These are phyloP conservation scores for Diutina sp. DNA, from an alignment of 1,139 yeast genomes.

Conservation along the genomic window DNA sequence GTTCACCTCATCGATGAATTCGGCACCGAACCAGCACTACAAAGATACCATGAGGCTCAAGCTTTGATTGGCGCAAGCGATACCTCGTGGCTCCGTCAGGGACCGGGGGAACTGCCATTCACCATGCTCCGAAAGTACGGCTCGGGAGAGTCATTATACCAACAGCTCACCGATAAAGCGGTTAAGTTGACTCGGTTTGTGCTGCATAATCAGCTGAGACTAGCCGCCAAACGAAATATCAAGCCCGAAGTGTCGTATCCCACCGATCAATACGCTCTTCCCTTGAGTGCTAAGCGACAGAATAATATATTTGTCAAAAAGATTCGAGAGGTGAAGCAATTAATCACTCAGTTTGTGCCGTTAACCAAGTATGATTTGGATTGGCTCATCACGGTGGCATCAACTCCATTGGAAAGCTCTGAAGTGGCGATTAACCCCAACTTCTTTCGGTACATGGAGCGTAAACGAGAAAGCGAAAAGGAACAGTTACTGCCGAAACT, in stretches of 20 bases:
- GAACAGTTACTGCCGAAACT: conserved; percentile 3
- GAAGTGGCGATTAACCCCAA: conserved; percentile 12
- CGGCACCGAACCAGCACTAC: conserved; percentile 6
- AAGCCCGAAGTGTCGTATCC: conserved; percentile 20
- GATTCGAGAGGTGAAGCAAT: conserved; percentile 12
- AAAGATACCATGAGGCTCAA: conserved; percentile 4
- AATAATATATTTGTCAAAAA: conserved; percentile 15
- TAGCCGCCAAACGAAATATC: neutral
- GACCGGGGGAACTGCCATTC: neutral
- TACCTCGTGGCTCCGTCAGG: conserved; percentile 5
- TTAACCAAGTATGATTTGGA: conserved; percentile 10
- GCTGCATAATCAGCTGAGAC: neutral
- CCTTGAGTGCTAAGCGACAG: conserved; percentile 16
- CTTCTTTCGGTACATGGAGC: conserved; percentile 17
- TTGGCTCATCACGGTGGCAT: conserved; percentile 10
- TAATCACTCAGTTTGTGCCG: conserved; percentile 13
- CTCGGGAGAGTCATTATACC: conserved; percentile 8
- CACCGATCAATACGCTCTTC: conserved; percentile 20
- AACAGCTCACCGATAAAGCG: conserved; percentile 12
- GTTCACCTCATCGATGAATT: conserved; percentile 22
- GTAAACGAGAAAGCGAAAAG: conserved; percentile 10
- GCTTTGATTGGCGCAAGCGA: conserved; percentile 2
- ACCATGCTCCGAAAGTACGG: conserved; percentile 3
- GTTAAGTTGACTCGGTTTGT: neutral
- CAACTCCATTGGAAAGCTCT: conserved; percentile 1